A percentile compares a stretch with the other conserved stretches of the same genome.
Evolutionary conservation across 352 stramenopile genomes (phyloP).

Genomic region (Phytopythium chamaehyphon): DNA sequence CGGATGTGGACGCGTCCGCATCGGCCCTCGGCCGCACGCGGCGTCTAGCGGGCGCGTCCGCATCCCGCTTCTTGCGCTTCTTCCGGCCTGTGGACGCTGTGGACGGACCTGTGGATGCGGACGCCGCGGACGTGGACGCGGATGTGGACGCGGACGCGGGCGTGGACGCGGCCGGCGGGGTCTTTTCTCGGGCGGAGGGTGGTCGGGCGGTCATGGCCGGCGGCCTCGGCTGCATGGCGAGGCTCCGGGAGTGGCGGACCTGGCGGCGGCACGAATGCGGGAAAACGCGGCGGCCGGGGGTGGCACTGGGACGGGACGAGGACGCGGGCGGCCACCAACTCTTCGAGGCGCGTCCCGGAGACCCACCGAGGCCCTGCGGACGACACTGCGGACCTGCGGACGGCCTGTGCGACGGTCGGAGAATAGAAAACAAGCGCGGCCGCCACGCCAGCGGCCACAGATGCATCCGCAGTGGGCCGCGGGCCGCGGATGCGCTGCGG

Average conservation of each 20-base stretch:
- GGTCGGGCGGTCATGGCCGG: background rate
- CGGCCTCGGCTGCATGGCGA: conserved; percentile 4
- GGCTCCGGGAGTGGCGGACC: background rate
- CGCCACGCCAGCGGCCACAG: too few species aligned
- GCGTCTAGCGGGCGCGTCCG: background rate
- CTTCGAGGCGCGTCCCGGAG: too few species aligned
- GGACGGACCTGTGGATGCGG: background rate
- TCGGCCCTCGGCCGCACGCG: background rate
- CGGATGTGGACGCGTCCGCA: background rate
- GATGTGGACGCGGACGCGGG: background rate
- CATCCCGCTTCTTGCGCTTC: background rate
- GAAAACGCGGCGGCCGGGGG: background rate
- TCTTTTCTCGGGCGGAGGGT: background rate
- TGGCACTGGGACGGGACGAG: too few species aligned
- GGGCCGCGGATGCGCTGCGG: too few species aligned
- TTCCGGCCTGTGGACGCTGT: background rate
- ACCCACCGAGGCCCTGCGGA: too few species aligned
- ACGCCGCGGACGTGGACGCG: background rate
- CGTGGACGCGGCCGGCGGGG: background rate
- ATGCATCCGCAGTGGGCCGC: too few species aligned
- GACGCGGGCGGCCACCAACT: too few species aligned
- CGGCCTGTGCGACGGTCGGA: too few species aligned
- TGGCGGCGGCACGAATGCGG: background rate
- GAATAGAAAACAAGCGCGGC: too few species aligned
- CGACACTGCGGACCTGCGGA: too few species aligned